Evolutionary conservation across 768 basidiomycete species (phyloP), one percentile per base, ranked within the genome.

Genomic region (Boletus vermiculosoides): DNA sequence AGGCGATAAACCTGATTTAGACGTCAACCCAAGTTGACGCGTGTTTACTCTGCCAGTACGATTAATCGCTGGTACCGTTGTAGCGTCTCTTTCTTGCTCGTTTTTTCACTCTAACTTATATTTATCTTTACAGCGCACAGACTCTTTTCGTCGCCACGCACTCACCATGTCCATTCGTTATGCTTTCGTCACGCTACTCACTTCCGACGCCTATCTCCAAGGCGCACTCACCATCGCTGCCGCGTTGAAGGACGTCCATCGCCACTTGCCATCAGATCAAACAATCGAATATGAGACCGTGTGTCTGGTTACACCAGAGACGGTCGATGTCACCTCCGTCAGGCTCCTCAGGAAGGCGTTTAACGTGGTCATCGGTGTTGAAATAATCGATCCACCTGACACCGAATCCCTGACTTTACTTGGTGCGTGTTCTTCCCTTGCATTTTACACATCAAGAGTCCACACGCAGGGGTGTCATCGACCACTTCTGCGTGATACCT

Each of bases 241-340:
- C 52, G 90, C 96, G 16, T 81, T 99, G 63, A 83, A 82, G 54
- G 90, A 94, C 58, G 69, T 92, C 41, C 94, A 95, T 66, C 57
- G 48, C 25, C 13, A 39, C 50, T 55, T 63, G 16, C 50, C 57
- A 9, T 79, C 83, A 18, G 73, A 74, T 42, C 83, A 86, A 9
- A 73, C 84, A 23, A 69, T 77, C 45, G 72, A 81, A 30, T 81
- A 86, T 56, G 79, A 86, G 48, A 90, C 89, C 15, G 86, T 94
- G 58, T 97, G 94, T 74, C 76, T 99, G 42, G 92, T 96, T 58
- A 96, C 96, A 28, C 97, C 97, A 51, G 93, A 97, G 69, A 88
- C 91, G 0, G 86, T 98, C 70, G 87, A 92, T 71, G 89, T 95
- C 25, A 78, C 81, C 48, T 80, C 90, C 52, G 86, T 94, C 59